A percentile compares a stretch with the other conserved stretches of the same genome.
Evolutionary conservation across 2,329 filamentous ascomycete species (phyloP).

Genomic region (Cladophialophora bantiana): DNA sequence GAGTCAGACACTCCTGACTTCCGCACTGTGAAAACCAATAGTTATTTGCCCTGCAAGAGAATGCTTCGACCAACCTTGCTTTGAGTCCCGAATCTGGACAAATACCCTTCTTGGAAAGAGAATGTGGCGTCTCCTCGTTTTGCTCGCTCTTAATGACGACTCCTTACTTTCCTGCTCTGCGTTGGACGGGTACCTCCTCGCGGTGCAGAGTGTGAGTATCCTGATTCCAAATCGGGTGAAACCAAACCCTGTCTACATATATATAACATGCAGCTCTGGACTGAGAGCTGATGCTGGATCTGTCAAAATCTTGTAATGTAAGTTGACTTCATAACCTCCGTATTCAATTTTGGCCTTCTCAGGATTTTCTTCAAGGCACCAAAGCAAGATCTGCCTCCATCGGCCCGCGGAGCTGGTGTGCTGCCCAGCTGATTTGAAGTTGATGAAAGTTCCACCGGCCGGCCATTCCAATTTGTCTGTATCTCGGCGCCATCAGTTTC

Average conservation of each 20-base stretch:
- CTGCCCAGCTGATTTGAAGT: too few species aligned
- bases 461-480: too few species aligned
- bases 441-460: too few species aligned
- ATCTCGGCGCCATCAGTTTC: too few species aligned
- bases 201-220: slow-evolving; percentile 35
- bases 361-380: too few species aligned
- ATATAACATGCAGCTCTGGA: neutral
- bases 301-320: neutral
- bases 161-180: slow-evolving; percentile 29
- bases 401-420: too few species aligned
- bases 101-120: neutral
- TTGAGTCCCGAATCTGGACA: neutral
- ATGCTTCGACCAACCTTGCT: neutral
- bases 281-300: neutral
- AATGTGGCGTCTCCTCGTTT: too few species aligned
- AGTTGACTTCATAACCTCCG: neutral
- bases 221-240: slow-evolving; percentile 27
- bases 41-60: neutral
- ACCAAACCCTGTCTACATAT: slow-evolving; percentile 28
- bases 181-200: slow-evolving; percentile 35
- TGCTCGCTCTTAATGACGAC: neutral
- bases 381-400: too few species aligned
- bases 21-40: neutral
- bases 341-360: neutral
- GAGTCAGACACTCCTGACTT: too few species aligned